Conservation (phyloP, 495 filamentous ascomycete species). For the Aspergillus bertholletiae region DNA sequence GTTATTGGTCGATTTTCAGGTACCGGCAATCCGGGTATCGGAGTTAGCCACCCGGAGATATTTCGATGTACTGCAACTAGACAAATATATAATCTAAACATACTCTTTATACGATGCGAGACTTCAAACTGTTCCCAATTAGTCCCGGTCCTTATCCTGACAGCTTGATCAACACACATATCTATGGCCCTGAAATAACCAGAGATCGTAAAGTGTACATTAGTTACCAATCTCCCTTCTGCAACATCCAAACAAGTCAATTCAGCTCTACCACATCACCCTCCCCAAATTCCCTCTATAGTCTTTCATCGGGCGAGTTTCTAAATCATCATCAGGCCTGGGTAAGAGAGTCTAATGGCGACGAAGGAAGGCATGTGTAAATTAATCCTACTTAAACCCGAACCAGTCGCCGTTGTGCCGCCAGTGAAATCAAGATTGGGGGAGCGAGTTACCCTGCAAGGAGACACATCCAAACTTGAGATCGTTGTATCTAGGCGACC, state of each 20-base stretch:
- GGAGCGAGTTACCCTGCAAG: constrained; percentile 43
- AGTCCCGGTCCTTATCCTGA: no score
- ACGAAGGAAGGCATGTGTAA: neutral
- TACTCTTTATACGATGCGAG: no score
- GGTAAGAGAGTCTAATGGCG: neutral
- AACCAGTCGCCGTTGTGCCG: constrained; percentile 45
- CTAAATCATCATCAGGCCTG: neutral
- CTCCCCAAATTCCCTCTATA: neutral
- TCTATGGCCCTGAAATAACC: no score
- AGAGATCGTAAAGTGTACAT: no score
- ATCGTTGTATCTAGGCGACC: neutral
- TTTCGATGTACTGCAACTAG: no score
- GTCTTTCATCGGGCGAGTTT: neutral
- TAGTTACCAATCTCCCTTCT: no score
- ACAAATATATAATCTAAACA: no score
- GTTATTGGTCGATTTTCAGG: constrained; percentile 30
- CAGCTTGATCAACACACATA: no score
- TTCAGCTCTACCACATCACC: no score
- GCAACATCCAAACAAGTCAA: no score
- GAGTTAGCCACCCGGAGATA: neutral
- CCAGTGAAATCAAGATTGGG: constrained; percentile 56
- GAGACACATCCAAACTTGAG: neutral
- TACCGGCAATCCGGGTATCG: neutral
- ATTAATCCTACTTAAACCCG: constrained; percentile 33
- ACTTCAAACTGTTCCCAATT: no score